These are phyloP conservation scores for Beauveria sp. DNA, from an alignment of 2,329 filamentous ascomycete genomes.

Conservation along the genomic window DNA sequence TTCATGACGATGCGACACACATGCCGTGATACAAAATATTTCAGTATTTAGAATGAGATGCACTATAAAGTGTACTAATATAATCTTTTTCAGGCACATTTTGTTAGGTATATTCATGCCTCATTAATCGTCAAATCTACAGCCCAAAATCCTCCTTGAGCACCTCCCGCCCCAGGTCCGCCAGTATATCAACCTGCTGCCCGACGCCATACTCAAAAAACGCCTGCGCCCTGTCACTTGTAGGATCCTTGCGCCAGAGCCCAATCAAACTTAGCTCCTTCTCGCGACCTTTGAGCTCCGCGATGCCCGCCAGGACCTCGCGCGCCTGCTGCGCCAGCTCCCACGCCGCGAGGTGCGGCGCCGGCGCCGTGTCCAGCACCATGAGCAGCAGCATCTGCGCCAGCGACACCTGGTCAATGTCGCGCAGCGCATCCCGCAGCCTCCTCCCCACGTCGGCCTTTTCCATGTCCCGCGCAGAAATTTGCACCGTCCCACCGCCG, in stretches of 20 bases:
- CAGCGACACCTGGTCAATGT: conserved; percentile 44
- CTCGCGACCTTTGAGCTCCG: conserved; percentile 36
- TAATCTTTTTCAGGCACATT: neutral
- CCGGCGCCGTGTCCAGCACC: conserved; percentile 33
- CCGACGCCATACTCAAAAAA: conserved; percentile 46
- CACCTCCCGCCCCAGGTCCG: conserved; percentile 32
- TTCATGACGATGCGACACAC: neutral
- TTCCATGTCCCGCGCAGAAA: neutral
- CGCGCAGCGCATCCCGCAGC: conserved; percentile 25
- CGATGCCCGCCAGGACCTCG: conserved; percentile 42
- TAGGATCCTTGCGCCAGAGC: conserved; percentile 35
- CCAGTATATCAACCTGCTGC: conserved; percentile 38
- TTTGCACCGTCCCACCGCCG: conserved; percentile 19
- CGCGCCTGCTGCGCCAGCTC: conserved; percentile 34
- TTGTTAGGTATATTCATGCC: too few relatives aligned
- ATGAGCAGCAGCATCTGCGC: conserved; percentile 46
- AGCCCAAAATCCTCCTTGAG: conserved; percentile 5
- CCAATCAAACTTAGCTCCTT: conserved; percentile 35
- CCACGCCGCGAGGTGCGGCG: conserved; percentile 38
- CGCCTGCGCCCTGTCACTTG: conserved; percentile 28
- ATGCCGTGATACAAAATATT: neutral
- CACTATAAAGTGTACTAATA: neutral
- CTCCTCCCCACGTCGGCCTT: conserved; percentile 17
- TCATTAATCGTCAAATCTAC: neutral
- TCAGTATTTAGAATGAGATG: too few relatives aligned